Base-by-base conservation (phyloP, 225 moss, liverwort and hornwort genomes). In the Sphagnum tenellum region DNA sequence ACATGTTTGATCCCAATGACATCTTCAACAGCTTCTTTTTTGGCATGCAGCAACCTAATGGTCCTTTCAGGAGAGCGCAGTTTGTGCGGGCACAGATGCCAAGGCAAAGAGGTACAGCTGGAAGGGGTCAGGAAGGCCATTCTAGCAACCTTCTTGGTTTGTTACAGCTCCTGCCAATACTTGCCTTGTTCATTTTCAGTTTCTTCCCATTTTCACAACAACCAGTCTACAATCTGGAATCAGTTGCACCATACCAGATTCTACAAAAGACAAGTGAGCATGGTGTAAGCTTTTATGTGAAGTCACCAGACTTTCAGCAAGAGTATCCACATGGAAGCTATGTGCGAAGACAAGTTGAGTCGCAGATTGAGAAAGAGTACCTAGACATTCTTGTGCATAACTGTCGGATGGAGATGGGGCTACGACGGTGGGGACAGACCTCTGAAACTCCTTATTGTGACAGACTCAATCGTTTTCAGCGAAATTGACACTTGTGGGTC, bases 11-110 rank as follows among this genome's bases (percentile, higher is more conserved):
- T 67, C 80, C 96, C 52, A 89, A 98, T 66, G 96, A 98, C 71
- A 79, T 98, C 50, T 98, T 98, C 87, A 87, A 98, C 81, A 73
- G 86, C 2, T 98, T 98, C 81, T 96, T 96, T 85, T 98, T 90
- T 71, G 92, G 92, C 63, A 81, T 87, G 90, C 95, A 92, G 75
- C 88, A 86, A 67, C 89, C 70, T 12, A 90, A 85, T 44, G 86
- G 74, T 29, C 76, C 69, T 63, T 89, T 87, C 64, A 88, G 92
- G 65, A 83, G 96, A 71, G 77, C 92, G 60, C 92, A 90, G 49
- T 90, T 86, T 65, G 84, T 84, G 66, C 73, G 84, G 73, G 62
- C 84, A 51, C 84, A 69, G 67, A 57, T 71, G 46, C 84, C 77
- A 67, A 77, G 80, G 70, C 70, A 70, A 56, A 64, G 64, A 57